These are phyloP conservation scores for Hemisphaericaspora lyxosophila DNA, from an alignment of 1,139 yeast species.

Conservation along the genomic window DNA sequence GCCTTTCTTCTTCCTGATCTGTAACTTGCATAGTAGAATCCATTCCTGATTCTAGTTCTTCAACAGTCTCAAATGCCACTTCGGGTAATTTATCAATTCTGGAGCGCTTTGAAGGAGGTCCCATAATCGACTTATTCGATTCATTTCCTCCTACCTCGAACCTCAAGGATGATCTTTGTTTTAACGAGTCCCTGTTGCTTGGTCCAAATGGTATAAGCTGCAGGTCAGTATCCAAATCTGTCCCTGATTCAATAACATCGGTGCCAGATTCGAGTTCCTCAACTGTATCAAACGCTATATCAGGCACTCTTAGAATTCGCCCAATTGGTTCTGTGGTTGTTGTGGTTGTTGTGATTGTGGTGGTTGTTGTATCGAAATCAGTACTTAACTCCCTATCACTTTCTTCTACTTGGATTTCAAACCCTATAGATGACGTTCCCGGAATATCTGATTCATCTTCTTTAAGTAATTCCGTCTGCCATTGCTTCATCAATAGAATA, in stretches of 20 bases:
- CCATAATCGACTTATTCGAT: conserved; percentile 1
- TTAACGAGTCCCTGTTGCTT: too few relatives aligned
- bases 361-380: neutral
- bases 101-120: too few relatives aligned
- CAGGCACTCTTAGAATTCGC: neutral
- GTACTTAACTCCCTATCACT: neutral
- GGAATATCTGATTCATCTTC: neutral
- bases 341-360: neutral
- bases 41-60: neutral
- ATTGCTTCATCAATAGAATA: conserved; percentile 1
- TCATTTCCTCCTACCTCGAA: neutral
- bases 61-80: neutral
- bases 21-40: neutral
- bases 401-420: conserved; percentile 1
- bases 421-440: neutral
- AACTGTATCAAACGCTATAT: neutral
- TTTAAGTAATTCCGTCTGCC: conserved; percentile 1
- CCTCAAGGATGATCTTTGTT: neutral
- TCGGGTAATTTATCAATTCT: too few relatives aligned
- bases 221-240: neutral
- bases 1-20: neutral
- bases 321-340: neutral
- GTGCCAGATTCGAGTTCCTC: neutral
- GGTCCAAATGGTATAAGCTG: too few relatives aligned
- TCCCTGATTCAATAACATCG: neutral